A percentile compares a stretch with the other conserved stretches of the same genome.
Evolutionary conservation across 1,139 yeast species (phyloP).

Genomic region (Wickerhamomyces sp.): DNA sequence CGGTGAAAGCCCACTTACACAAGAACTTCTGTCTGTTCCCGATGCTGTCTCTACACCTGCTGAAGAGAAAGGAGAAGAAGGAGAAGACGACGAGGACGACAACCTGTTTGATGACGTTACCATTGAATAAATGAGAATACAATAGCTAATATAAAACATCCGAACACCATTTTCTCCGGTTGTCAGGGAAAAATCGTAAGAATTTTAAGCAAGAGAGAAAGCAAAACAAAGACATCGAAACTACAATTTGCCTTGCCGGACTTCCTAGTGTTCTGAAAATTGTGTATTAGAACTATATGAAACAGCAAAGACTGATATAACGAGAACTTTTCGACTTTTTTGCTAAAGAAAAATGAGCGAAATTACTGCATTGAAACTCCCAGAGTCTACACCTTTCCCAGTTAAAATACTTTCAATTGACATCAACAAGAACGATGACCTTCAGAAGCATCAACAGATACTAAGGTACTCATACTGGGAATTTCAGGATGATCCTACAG

Average conservation of each 20-base stretch:
- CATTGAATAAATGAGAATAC: background rate
- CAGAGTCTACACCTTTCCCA: conserved; percentile 55
- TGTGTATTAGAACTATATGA: background rate
- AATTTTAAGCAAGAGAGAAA: background rate
- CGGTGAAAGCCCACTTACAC: background rate
- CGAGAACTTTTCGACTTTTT: background rate
- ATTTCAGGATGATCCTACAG: conserved; percentile 51
- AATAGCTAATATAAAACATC: background rate
- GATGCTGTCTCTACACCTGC: background rate
- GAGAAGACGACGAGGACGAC: background rate
- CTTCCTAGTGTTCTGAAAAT: too few species aligned
- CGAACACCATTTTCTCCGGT: background rate
- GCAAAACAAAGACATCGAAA: background rate
- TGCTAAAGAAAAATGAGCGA: conserved; percentile 21
- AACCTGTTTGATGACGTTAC: conserved; percentile 1
- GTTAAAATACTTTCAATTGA: conserved; percentile 47
- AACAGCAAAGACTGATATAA: background rate
- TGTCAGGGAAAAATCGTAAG: background rate
- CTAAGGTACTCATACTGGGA: conserved; percentile 58
- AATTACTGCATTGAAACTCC: conserved; percentile 32
- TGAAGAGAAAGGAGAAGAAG: background rate
- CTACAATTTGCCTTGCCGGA: background rate
- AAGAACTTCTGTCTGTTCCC: background rate
- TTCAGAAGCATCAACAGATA: conserved; percentile 45
- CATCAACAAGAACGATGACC: conserved; percentile 37